phyloP scores from a whole-genome alignment of 768 basidiomycete species.

The Suillus occidentalis region DNA sequence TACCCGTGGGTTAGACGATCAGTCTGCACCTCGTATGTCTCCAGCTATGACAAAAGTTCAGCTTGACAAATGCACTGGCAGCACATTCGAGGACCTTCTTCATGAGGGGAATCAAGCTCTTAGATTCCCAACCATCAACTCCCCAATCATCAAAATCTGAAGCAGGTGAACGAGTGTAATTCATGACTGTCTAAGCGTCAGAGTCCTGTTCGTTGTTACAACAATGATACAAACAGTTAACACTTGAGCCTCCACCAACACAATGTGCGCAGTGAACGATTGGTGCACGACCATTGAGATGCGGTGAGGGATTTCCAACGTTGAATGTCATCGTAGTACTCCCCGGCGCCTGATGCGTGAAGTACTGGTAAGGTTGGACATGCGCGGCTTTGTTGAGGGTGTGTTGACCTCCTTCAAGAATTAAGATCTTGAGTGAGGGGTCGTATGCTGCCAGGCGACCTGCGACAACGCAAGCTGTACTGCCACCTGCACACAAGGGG shows the following conservation, averaged over 20 bases:
- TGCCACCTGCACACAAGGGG: conserved; percentile 18
- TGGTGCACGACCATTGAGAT: conserved; percentile 16
- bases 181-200: conserved; percentile 14
- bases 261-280: conserved; percentile 19
- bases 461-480: conserved; percentile 28
- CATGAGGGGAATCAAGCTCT: conserved; percentile 25
- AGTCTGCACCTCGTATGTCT: conserved; percentile 21
- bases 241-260: conserved; percentile 27
- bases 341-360: conserved; percentile 15
- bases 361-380: conserved; percentile 20
- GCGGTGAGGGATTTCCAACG: conserved; percentile 12
- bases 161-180: conserved; percentile 23
- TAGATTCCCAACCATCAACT: conserved; percentile 27
- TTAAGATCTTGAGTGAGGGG: conserved; percentile 27
- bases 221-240: conserved; percentile 18
- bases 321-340: conserved; percentile 20
- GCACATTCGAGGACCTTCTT: conserved; percentile 18
- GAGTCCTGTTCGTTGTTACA: neutral
- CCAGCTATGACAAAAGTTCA: conserved; percentile 12
- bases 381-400: conserved; percentile 20
- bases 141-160: conserved; percentile 33
- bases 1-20: conserved; percentile 22
- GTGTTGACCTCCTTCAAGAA: conserved; percentile 27
- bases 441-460: conserved; percentile 26
- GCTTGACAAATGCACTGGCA: too few species aligned